Evolutionary conservation across 164 flowering plant genomes (phyloP).

Genomic region (Paratinospora sagittata): DNA sequence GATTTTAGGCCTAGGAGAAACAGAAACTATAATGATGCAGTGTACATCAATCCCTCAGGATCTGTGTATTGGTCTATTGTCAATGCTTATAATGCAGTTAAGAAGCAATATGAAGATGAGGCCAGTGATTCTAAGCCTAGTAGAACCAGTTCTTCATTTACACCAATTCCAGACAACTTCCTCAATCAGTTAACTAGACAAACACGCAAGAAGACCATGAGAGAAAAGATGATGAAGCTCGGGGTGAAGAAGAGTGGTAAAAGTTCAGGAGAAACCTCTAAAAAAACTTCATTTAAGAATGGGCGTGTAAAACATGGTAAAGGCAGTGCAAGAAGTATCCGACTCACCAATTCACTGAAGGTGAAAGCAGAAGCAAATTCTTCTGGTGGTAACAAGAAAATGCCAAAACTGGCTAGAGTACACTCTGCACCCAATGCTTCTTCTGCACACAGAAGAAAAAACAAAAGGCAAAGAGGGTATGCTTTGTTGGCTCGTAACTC

Average conservation of each 20-base stretch:
- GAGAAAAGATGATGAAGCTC: constrained; percentile 42
- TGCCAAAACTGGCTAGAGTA: background rate
- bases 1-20: constrained; percentile 51
- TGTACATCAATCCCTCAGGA: constrained; percentile 63
- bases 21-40: constrained; percentile 59
- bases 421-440: constrained; percentile 24
- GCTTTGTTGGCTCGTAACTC: constrained; percentile 71
- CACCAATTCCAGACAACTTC: constrained; percentile 53
- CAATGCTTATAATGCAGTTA: constrained; percentile 51
- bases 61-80: constrained; percentile 67
- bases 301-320: constrained; percentile 32
- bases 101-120: constrained; percentile 39
- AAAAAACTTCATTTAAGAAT: constrained; percentile 17
- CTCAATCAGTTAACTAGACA: constrained; percentile 67
- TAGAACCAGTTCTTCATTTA: constrained; percentile 33
- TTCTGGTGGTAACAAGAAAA: background rate
- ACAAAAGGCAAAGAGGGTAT: constrained; percentile 54
- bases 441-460: constrained; percentile 44
- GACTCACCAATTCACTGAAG: constrained; percentile 30
- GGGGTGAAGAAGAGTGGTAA: constrained; percentile 24
- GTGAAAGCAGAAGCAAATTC: constrained; percentile 1
- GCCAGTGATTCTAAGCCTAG: constrained; percentile 22
- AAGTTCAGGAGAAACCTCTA: constrained; percentile 19
- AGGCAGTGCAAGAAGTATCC: background rate
- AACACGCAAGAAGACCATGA: constrained; percentile 57